Evolutionary conservation across 805 yeast species (phyloP), one percentile per base, ranked within the genome.

Genomic region (Debaryomyces prosopidis): DNA sequence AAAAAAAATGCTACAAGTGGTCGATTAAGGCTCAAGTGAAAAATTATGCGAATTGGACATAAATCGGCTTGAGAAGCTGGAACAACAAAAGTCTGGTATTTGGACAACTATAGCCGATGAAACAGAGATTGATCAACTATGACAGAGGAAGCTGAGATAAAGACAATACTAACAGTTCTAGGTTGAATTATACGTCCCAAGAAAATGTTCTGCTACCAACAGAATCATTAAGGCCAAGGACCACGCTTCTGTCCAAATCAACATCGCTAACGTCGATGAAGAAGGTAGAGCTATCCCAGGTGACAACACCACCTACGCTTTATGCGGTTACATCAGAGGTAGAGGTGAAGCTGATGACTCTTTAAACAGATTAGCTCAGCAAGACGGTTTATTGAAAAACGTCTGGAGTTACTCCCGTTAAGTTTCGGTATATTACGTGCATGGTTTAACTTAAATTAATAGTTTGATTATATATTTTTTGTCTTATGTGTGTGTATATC

Each of bases 141-240:
- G 26, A 23, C 26, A 23, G 26, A 23, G 30, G 23, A 23, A 23
- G 26, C 6, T 10, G 6, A 23, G 9, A 23, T 23, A 30, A 15
- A 34, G 8, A 36, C 23, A 10, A 37, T 63, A 64, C 74, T 65
- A 68, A 69, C 70, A 50, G 30, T 32, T 36, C 43, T 64, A 89
- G 97, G 97, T 94, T 79, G 99, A 94, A 86, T 90, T 94, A 80
- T 94, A 94, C 96, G 96, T 92, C 79, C 99, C 99, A 84, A 89
- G 99, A 87, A 94, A 94, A 84, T 94, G 99, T 85, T 94, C 99
- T 80, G 99, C 99, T 73, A 90, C 99, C 80, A 91, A 90, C 96
- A 90, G 97, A 84, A 90, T 94, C 82, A 91, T 94, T 86, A 90
- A 89, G 84, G 91, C 99, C 71, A 91, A 94, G 85, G 99, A 94